Evolutionary conservation across 257 asterid species (phyloP).

Genomic region (Anisodus tanguticus): DNA sequence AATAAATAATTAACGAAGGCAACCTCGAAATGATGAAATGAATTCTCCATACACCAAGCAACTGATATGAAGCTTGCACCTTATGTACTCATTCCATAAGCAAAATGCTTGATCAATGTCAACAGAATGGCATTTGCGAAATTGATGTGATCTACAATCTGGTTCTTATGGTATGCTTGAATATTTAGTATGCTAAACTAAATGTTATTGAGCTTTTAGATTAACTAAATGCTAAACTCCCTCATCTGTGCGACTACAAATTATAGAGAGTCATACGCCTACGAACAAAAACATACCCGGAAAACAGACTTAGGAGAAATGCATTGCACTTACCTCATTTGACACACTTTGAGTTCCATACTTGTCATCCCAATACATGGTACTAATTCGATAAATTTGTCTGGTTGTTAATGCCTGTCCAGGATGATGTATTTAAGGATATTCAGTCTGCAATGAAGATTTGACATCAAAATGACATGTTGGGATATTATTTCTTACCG

Average conservation of each 20-base stretch:
- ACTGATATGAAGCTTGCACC: constrained; percentile 25
- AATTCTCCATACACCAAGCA: constrained; percentile 20
- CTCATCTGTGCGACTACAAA: constrained; percentile 91
- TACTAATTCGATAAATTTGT: constrained; percentile 94
- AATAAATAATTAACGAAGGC: neutral
- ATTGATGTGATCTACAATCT: neutral
- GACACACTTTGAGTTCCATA: constrained; percentile 99
- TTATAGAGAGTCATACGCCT: constrained; percentile 12
- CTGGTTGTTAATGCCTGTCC: constrained; percentile 83
- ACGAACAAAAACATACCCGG: neutral
- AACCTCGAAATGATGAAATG: neutral
- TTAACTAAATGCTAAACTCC: too few relatives aligned
- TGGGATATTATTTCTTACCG: constrained; percentile 56
- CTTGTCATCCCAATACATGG: constrained; percentile 99
- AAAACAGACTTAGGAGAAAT: constrained; percentile 27
- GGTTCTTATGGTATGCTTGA: neutral
- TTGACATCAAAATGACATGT: constrained; percentile 1
- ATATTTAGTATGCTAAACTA: neutral
- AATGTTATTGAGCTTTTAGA: neutral
- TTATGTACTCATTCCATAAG: neutral
- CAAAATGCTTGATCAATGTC: neutral
- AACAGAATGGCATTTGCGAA: neutral
- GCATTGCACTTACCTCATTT: constrained; percentile 63
- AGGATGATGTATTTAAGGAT: constrained; percentile 21
- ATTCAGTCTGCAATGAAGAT: constrained; percentile 19